Base-by-base conservation (phyloP, 257 asterid genomes). In the Primulina eburnea region DNA sequence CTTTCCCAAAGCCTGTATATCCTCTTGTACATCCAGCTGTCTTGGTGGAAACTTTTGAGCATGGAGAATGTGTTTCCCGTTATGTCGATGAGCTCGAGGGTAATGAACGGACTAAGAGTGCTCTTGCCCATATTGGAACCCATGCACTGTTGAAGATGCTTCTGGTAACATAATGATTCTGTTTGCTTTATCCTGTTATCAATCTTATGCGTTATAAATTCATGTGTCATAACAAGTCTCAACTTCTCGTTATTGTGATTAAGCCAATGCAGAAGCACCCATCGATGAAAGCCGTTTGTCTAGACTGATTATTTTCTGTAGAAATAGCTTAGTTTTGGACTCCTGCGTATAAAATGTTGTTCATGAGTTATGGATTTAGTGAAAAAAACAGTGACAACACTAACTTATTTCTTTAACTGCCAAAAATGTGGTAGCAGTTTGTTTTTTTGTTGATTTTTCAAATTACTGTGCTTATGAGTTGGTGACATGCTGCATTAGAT, bases 111-210 rank as follows among this genome's bases (percentile, higher is more conserved):
- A 80, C 86, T 66, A 91, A 84, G 77, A 85, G 88, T 58, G 79
- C 88, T 29, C 92, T 91, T 80, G 97, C 97, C 35, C 96, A 91
- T 66, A 91, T 87, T 65, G 96, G 96, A 69, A 89, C 96, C 62
- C 95, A 91, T 84, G 97, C 97, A 30, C 86, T 89, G 29, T 84
- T 91, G 83, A 91, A 91, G 79, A 89, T 89, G 96, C 96, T 89
- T 74, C 82, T 89, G 95, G 96, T 89, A 84, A 64, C 53, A 53
- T 71, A 35, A 72, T 11, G 34, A 4, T 67, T 60, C 67, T 55
- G 62, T 69, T 58, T 59, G 34, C 4, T 35, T 65, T 68, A 17
- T 61, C 37, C 20, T 65, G 21, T 65, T 61, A n/a, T 56, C 60
- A 37, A 68, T 62, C 11, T 37, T n/a, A 7, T 69, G 71, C 62